These are phyloP conservation scores for Tulasnella sp. DNA, from an alignment of 768 basidiomycete genomes.

Conservation along the genomic window DNA sequence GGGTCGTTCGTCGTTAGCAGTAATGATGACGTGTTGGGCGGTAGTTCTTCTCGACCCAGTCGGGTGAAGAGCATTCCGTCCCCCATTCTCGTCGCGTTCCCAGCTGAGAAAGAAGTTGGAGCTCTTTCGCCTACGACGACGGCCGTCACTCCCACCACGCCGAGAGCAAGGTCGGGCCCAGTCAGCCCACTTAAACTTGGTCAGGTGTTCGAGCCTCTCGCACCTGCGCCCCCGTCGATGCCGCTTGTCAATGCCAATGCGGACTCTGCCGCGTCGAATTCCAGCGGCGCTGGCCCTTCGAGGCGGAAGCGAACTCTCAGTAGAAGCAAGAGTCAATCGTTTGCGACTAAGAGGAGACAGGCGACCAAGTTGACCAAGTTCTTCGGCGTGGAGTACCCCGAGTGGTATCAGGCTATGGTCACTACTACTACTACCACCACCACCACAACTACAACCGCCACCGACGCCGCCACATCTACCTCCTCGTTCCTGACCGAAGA, in stretches of 20 bases:
- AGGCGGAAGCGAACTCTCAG: not conserved
- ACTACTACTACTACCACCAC: not conserved
- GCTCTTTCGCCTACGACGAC: not conserved
- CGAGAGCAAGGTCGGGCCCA: not conserved
- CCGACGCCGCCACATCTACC: not conserved
- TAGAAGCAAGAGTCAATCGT: conserved; percentile 4
- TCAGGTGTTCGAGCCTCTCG: not conserved
- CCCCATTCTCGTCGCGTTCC: not conserved
- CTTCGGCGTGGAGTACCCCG: conserved; percentile 10
- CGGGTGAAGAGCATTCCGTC: not conserved
- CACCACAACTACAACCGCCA: not conserved
- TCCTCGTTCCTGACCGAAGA: not conserved
- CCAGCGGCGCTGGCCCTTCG: not conserved
- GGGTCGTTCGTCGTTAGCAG: not conserved
- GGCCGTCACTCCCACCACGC: not conserved
- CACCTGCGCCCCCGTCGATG: not conserved
- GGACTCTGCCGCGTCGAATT: not conserved
- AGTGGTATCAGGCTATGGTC: conserved; percentile 15
- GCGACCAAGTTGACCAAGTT: conserved; percentile 14
- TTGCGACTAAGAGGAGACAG: not conserved
- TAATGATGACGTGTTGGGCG: not conserved
- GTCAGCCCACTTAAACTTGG: not conserved
- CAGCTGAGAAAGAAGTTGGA: not conserved
- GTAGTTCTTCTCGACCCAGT: not conserved
- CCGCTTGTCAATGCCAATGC: not conserved